Evolutionary conservation across 768 basidiomycete species (phyloP).

Genomic region (Lentinula raphanica): DNA sequence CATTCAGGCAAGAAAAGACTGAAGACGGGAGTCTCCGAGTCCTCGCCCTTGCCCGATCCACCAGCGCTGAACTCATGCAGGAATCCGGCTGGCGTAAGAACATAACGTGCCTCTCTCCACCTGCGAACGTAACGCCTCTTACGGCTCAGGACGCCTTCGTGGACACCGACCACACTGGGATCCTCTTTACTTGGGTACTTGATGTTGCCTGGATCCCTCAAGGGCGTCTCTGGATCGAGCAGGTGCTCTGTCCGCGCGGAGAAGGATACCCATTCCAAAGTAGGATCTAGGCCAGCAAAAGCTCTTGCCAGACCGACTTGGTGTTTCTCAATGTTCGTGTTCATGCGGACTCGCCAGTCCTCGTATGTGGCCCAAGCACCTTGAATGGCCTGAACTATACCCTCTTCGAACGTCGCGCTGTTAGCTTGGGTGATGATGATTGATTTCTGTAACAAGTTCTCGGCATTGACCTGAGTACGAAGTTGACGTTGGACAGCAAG

Average conservation of each 20-base stretch:
- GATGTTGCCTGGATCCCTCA: slow-evolving; percentile 72
- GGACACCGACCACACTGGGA: slow-evolving; percentile 77
- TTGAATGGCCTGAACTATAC: slow-evolving; percentile 91
- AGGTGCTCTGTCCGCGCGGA: slow-evolving; percentile 91
- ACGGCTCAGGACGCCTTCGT: slow-evolving; percentile 86
- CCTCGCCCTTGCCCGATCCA: slow-evolving; percentile 58
- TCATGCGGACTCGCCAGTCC: slow-evolving; percentile 87
- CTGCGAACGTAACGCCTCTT: slow-evolving; percentile 91
- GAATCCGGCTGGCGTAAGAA: slow-evolving; percentile 94
- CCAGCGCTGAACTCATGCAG: slow-evolving; percentile 78
- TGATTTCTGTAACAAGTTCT: slow-evolving; percentile 95
- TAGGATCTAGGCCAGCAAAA: slow-evolving; percentile 78
- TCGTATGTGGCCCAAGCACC: slow-evolving; percentile 97
- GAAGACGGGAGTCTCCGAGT: slow-evolving; percentile 62
- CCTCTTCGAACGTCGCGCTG: slow-evolving; percentile 94
- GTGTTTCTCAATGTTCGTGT: slow-evolving; percentile 64
- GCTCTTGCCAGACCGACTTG: slow-evolving; percentile 65
- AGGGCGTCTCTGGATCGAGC: slow-evolving; percentile 92
- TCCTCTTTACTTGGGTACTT: slow-evolving; percentile 90
- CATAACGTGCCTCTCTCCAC: slow-evolving; percentile 83
- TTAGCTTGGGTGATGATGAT: slow-evolving; percentile 99
- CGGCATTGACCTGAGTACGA: slow-evolving; percentile 90
- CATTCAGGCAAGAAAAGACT: slow-evolving; percentile 91
- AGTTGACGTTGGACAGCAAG: slow-evolving; percentile 72
- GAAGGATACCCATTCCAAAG: slow-evolving; percentile 95